Conservation (phyloP, 202 grass and related monocot species). For the Brachypodium distachyon region DNA sequence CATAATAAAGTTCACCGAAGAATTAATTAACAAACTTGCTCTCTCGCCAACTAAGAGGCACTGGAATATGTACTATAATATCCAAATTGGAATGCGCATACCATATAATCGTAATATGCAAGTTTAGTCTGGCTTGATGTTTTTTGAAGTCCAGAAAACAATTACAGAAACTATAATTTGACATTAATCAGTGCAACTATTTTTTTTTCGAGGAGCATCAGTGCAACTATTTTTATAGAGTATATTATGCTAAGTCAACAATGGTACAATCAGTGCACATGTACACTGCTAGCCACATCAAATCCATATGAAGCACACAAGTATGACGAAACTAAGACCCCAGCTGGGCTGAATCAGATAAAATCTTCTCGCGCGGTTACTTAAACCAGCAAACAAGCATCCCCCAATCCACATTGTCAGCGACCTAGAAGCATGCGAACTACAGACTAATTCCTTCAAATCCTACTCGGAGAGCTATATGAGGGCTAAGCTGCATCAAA, state of each 20-base stretch:
- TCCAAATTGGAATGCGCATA: background rate
- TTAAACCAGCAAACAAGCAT: constrained; percentile 1
- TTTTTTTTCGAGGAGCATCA: too few species aligned
- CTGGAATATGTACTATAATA: background rate
- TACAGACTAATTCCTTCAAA: background rate
- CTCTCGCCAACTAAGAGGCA: background rate
- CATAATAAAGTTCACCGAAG: background rate
- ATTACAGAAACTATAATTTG: background rate
- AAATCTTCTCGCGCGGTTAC: background rate
- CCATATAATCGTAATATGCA: background rate
- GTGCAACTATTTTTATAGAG: background rate
- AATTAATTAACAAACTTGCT: background rate
- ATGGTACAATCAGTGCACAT: background rate
- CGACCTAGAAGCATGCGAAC: background rate
- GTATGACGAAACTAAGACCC: background rate
- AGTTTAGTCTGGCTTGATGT: background rate
- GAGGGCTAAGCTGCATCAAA: background rate
- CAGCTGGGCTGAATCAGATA: background rate
- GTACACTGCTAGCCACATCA: background rate
- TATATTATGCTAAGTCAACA: background rate
- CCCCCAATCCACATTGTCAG: background rate
- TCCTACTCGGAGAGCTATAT: background rate
- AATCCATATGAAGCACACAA: background rate
- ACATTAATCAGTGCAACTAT: background rate
- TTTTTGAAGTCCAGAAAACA: background rate